Percentiles rank a stretch among this genome's conserved stretches.
phyloP scores from a whole-genome alignment of 176 grass and related monocot species.

The Secale cereale region DNA sequence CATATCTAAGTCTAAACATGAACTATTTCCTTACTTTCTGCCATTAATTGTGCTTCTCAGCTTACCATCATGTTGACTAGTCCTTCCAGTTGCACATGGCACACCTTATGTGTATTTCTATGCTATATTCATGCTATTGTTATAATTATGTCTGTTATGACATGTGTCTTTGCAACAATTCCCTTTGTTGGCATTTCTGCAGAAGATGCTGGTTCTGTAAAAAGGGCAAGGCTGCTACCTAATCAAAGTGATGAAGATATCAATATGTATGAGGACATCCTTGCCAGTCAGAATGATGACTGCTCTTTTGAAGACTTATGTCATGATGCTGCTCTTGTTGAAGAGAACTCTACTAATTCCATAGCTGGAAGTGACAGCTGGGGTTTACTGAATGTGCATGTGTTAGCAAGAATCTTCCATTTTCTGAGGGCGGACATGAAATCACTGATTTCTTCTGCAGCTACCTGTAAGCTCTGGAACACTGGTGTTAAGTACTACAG shows the following conservation, averaged over 20 bases:
- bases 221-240: constrained; percentile 63
- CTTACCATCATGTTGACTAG: constrained; percentile 9
- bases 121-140: not conserved
- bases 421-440: constrained; percentile 79
- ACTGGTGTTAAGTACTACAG: constrained; percentile 65
- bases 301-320: constrained; percentile 81
- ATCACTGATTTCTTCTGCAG: constrained; percentile 81
- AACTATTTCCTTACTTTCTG: not conserved
- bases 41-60: constrained; percentile 15
- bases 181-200: constrained; percentile 25
- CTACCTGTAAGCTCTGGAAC: constrained; percentile 77
- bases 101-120: not conserved
- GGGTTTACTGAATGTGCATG: constrained; percentile 50
- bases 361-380: constrained; percentile 48
- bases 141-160: not conserved
- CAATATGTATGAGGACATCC: constrained; percentile 61
- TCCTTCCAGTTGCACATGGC: not conserved
- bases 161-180: constrained; percentile 5
- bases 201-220: constrained; percentile 77
- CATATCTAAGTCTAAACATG: constrained; percentile 31
- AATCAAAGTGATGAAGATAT: constrained; percentile 66
- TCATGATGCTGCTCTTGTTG: constrained; percentile 33
- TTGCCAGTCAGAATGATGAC: constrained; percentile 58
- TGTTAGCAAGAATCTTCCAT: constrained; percentile 91
- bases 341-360: constrained; percentile 30